Conservation (phyloP, 2,329 filamentous ascomycete genomes). For the Sclerotinia borealis region DNA sequence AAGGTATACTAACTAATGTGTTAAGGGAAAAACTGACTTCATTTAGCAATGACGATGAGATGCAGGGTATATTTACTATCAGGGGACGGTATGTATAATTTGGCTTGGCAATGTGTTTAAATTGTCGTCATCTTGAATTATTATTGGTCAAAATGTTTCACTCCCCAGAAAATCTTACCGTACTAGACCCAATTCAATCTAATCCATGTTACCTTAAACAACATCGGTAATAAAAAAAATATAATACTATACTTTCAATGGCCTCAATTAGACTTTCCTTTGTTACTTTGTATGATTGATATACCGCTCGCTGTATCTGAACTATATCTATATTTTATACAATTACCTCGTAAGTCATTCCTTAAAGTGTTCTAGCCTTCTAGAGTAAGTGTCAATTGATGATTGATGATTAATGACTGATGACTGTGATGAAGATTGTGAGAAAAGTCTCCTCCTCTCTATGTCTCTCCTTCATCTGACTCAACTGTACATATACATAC, state of each 20-base stretch:
- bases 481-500: not conserved
- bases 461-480: not conserved
- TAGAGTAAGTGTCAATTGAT: too few relatives aligned
- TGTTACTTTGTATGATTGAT: not conserved
- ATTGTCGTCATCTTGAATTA: not conserved
- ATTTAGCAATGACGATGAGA: slow-evolving; percentile 6
- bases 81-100: too few relatives aligned
- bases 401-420: not conserved
- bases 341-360: not conserved
- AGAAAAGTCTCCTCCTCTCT: too few relatives aligned
- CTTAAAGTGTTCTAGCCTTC: too few relatives aligned
- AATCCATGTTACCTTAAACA: not conserved
- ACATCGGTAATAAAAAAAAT: slow-evolving; percentile 1
- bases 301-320: too few relatives aligned
- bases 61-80: too few relatives aligned
- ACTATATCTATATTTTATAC: too few relatives aligned
- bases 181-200: not conserved
- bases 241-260: not conserved
- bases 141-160: slow-evolving; percentile 5
- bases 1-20: not conserved
- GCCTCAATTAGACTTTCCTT: not conserved
- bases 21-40: slow-evolving; percentile 1
- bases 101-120: not conserved
- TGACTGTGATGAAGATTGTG: not conserved
- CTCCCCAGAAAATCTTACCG: not conserved